Percentiles rank a stretch among this genome's conserved stretches.
These are phyloP conservation scores for Citrus cavaleriei DNA, from an alignment of 345 rosid genomes.

Conservation along the genomic window DNA sequence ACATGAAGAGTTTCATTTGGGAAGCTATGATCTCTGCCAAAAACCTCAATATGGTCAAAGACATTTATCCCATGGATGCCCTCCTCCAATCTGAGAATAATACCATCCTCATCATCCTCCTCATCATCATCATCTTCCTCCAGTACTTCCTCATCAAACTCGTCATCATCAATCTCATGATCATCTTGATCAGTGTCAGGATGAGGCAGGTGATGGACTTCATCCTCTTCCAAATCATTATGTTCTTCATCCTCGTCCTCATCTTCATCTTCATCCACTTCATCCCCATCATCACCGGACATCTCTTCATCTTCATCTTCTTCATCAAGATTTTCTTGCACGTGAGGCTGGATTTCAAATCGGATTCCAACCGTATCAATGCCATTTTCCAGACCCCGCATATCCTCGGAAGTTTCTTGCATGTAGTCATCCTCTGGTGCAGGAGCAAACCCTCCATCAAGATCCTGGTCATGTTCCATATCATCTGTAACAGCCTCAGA, in stretches of 20 bases:
- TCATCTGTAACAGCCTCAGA: conserved; percentile 87
- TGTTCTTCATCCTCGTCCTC: conserved; percentile 68
- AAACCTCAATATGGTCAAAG: conserved; percentile 89
- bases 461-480: conserved; percentile 95
- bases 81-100: conserved; percentile 82
- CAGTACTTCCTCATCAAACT: conserved; percentile 85
- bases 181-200: conserved; percentile 95
- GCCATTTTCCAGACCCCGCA: conserved; percentile 68
- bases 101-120: conserved; percentile 89
- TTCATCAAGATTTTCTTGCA: conserved; percentile 76
- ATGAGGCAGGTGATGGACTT: conserved; percentile 83
- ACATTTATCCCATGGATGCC: conserved; percentile 89
- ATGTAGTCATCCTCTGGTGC: conserved; percentile 76
- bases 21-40: conserved; percentile 81
- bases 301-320: conserved; percentile 79
- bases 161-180: conserved; percentile 93
- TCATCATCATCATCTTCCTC: conserved; percentile 93
- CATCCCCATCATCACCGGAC: conserved; percentile 82
- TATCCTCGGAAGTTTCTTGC: conserved; percentile 85
- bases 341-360: conserved; percentile 76
- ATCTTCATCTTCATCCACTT: conserved; percentile 70
- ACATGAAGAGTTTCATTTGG: conserved; percentile 83
- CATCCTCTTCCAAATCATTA: conserved; percentile 78
- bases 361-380: conserved; percentile 64
- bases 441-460: conserved; percentile 69